Evolutionary conservation across 495 filamentous ascomycete species (phyloP).

Genomic region (Lasiosphaeria miniovina): DNA sequence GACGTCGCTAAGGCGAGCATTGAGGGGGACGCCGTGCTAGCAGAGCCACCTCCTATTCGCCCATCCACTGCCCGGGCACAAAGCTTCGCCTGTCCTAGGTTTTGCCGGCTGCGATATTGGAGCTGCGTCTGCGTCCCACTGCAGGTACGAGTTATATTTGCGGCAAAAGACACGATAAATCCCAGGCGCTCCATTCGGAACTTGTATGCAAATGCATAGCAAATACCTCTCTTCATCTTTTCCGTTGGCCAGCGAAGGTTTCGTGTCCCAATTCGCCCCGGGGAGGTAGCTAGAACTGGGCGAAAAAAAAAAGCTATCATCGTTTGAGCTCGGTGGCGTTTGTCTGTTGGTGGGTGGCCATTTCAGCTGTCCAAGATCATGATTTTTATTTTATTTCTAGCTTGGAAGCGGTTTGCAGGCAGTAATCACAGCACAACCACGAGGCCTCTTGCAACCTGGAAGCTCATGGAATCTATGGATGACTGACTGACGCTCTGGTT

Average conservation of each 20-base stretch:
- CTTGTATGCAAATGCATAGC: background rate
- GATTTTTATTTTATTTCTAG: background rate
- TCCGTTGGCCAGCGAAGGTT: background rate
- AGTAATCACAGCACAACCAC: background rate
- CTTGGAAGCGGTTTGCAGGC: background rate
- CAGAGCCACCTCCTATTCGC: conserved; percentile 17
- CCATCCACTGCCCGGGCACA: background rate
- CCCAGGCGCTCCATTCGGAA: background rate
- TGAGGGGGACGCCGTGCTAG: conserved; percentile 1
- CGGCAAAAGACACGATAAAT: conserved; percentile 13
- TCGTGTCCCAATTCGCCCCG: background rate
- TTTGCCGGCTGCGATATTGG: conserved; percentile 2
- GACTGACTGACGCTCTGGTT: background rate
- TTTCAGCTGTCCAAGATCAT: background rate
- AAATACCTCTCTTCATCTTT: background rate
- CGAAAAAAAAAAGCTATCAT: background rate
- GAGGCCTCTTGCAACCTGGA: background rate
- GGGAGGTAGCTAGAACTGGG: background rate
- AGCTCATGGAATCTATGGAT: background rate
- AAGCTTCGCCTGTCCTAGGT: background rate
- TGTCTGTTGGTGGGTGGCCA: background rate
- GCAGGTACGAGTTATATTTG: conserved; percentile 6
- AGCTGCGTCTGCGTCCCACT: conserved; percentile 1
- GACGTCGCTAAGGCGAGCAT: background rate
- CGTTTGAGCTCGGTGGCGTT: background rate